These are phyloP conservation scores for Nicotiana sylvestris DNA, from an alignment of 257 asterid genomes.

Conservation along the genomic window DNA sequence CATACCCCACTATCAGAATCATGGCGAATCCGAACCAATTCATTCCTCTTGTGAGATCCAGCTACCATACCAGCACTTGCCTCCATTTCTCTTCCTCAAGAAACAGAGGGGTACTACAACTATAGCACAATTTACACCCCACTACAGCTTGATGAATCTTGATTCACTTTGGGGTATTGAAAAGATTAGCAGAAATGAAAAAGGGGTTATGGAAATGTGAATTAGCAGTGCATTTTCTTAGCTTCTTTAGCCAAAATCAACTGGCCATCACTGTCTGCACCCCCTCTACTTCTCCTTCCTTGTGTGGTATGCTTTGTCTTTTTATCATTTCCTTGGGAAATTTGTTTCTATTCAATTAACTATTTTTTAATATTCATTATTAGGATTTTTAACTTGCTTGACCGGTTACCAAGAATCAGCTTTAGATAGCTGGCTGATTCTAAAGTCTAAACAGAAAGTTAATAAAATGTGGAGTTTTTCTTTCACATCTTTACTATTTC, in stretches of 20 bases:
- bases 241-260: conserved; percentile 23
- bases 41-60: conserved; percentile 77
- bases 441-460: not conserved
- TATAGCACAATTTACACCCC: not conserved
- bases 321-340: conserved; percentile 22
- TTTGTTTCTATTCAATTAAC: conserved; percentile 1
- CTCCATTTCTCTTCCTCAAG: conserved; percentile 45
- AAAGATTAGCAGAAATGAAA: not conserved
- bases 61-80: conserved; percentile 81
- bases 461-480: not conserved
- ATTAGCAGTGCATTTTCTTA: conserved; percentile 16
- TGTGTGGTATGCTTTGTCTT: conserved; percentile 14
- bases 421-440: not conserved
- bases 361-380: not conserved
- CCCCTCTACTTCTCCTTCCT: conserved; percentile 8
- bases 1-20: conserved; percentile 82
- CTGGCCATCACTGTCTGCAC: conserved; percentile 21
- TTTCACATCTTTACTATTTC: too few species aligned
- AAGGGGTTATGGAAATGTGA: conserved; percentile 6
- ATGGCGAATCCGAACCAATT: conserved; percentile 65
- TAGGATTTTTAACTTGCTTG: conserved; percentile 25
- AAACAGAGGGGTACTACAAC: conserved; percentile 6
- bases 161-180: not conserved
- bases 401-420: conserved; percentile 25
- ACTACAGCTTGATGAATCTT: not conserved